phyloP scores from a whole-genome alignment of 2,329 filamentous ascomycete genomes.

The Celoporthe dispersa region DNA sequence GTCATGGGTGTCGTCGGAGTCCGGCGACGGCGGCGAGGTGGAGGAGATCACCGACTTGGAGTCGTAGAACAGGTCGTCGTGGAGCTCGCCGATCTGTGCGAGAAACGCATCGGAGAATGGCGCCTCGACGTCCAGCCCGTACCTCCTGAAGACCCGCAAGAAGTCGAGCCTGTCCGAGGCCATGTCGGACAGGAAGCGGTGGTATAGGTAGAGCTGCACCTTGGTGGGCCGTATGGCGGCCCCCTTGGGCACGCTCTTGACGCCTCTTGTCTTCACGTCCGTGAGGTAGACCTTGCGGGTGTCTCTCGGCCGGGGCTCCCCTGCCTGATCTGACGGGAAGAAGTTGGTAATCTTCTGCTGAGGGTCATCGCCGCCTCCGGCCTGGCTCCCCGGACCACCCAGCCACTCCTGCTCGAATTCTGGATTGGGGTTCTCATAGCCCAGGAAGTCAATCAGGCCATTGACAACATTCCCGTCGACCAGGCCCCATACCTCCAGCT shows the following conservation, averaged over 20 bases:
- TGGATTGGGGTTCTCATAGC: constrained; percentile 74
- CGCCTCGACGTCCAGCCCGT: constrained; percentile 67
- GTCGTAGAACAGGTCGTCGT: constrained; percentile 68
- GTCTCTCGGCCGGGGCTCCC: constrained; percentile 6
- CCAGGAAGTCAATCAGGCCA: constrained; percentile 87
- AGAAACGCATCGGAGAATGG: constrained; percentile 81
- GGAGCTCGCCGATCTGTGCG: constrained; percentile 70
- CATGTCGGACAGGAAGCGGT: constrained; percentile 78
- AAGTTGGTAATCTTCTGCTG: constrained; percentile 49
- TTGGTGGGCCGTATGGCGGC: constrained; percentile 73
- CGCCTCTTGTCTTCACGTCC: constrained; percentile 84
- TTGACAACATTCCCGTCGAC: constrained; percentile 83
- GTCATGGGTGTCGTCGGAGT: constrained; percentile 35
- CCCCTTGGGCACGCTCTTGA: constrained; percentile 65
- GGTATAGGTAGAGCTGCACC: constrained; percentile 90
- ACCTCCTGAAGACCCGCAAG: constrained; percentile 69
- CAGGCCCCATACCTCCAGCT: constrained; percentile 84
- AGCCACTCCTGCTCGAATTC: constrained; percentile 67
- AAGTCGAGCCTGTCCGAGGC: constrained; percentile 74
- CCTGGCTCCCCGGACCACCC: constrained; percentile 42
- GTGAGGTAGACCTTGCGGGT: constrained; percentile 67
- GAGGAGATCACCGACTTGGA: constrained; percentile 43
- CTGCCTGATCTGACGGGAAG: constrained; percentile 37
- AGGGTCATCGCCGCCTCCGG: constrained; percentile 30
- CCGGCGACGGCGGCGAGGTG: constrained; percentile 24